Evolutionary conservation across 345 rosid genomes (phyloP).

Genomic region (Heritiera littoralis): DNA sequence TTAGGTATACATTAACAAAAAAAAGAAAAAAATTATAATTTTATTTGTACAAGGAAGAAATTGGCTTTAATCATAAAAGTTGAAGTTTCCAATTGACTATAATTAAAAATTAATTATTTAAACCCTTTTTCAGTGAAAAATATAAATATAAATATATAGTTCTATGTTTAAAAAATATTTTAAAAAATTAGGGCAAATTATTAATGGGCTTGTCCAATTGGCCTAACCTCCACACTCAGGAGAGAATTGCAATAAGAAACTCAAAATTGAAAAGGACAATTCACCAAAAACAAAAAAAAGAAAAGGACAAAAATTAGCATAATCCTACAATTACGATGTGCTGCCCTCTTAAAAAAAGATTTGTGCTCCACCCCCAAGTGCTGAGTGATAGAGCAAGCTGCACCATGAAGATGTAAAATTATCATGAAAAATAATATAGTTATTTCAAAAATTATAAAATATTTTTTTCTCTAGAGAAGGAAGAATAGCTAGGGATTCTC

Average conservation of each 20-base stretch:
- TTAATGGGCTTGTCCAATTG: not conserved
- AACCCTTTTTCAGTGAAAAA: not conserved
- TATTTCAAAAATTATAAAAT: not conserved
- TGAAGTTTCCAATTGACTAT: not conserved
- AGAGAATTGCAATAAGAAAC: not conserved
- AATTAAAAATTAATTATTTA: not conserved
- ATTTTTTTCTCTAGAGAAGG: not conserved
- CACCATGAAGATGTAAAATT: slow-evolving; percentile 11
- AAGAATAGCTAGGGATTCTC: not conserved
- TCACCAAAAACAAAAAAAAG: no score
- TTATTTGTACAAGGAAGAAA: not conserved
- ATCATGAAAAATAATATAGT: not conserved
- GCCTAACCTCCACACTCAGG: not conserved
- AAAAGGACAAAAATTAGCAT: not conserved
- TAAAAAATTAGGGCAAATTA: not conserved
- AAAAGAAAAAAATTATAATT: not conserved
- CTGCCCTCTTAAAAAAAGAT: not conserved
- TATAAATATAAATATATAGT: not conserved
- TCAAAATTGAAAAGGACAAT: not conserved
- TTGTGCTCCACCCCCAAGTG: no score
- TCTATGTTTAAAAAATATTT: not conserved
- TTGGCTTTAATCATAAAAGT: not conserved
- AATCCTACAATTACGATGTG: not conserved
- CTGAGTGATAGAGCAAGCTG: not conserved
- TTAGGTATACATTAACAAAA: not conserved